Percentiles rank a stretch among this genome's conserved stretches.
Conservation (phyloP, 345 rosid species). For the Syzygium grande region DNA sequence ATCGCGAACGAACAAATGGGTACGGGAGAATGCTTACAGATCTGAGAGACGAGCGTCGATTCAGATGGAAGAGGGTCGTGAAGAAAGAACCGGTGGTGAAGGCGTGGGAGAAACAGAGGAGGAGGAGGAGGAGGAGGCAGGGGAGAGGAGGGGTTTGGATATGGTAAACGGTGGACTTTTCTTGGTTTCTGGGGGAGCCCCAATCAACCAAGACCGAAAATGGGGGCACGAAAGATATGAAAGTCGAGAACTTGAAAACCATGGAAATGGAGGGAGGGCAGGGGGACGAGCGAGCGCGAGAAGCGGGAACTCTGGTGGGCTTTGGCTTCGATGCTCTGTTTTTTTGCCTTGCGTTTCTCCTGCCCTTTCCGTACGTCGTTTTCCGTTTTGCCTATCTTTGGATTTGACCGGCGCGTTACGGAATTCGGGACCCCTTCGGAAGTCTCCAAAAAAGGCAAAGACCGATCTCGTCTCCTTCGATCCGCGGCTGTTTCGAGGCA, state of each 20-base stretch:
- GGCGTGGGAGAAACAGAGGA: background rate
- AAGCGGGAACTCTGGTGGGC: constrained; percentile 49
- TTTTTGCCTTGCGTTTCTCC: background rate
- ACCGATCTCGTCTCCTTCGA: background rate
- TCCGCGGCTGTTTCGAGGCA: background rate
- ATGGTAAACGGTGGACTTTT: background rate
- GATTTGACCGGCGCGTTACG: background rate
- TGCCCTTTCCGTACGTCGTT: background rate
- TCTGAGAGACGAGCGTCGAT: background rate
- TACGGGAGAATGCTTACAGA: background rate
- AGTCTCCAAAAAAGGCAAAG: background rate
- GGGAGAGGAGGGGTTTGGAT: background rate
- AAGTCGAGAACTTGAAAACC: constrained; percentile 1
- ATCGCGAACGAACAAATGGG: background rate
- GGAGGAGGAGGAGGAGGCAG: background rate
- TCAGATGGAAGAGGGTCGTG: background rate
- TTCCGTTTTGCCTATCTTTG: background rate
- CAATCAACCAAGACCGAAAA: background rate
- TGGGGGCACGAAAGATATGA: background rate
- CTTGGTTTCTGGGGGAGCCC: background rate
- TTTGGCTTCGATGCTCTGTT: background rate
- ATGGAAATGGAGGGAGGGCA: background rate
- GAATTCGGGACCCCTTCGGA: background rate
- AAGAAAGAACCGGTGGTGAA: background rate
- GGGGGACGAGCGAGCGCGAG: constrained; percentile 16